These are phyloP conservation scores for Vachellia pachyceras DNA, from an alignment of 306 rosid genomes.

Conservation along the genomic window DNA sequence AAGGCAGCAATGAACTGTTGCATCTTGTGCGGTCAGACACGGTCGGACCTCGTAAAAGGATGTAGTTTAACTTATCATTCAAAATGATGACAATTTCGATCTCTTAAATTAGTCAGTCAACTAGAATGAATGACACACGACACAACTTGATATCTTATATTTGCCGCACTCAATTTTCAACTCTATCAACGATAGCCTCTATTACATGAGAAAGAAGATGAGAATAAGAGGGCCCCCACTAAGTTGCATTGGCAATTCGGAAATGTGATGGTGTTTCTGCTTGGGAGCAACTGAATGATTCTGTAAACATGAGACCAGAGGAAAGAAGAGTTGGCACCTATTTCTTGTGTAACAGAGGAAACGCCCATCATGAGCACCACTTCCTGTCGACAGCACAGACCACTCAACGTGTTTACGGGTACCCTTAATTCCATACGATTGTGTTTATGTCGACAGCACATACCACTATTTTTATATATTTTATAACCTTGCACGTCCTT, in stretches of 20 bases:
- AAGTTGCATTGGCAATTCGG: neutral
- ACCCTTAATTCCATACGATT: no score
- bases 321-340: neutral
- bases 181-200: neutral
- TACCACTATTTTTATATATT: neutral
- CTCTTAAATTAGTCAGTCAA: neutral
- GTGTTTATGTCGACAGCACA: no score
- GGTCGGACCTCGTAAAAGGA: slow-evolving; percentile 1
- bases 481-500: neutral
- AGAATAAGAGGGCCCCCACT: slow-evolving; percentile 22
- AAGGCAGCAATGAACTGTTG: neutral
- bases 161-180: neutral
- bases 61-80: neutral
- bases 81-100: neutral
- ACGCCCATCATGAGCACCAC: slow-evolving; percentile 16
- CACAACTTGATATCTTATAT: neutral
- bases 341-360: neutral
- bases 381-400: no score
- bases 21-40: neutral
- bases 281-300: neutral
- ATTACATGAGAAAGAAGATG: neutral
- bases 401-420: no score
- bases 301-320: neutral
- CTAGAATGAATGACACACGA: neutral
- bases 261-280: neutral